Base-by-base conservation (phyloP, 2,329 filamentous ascomycete genomes). In the Hypoxylon sp. region DNA sequence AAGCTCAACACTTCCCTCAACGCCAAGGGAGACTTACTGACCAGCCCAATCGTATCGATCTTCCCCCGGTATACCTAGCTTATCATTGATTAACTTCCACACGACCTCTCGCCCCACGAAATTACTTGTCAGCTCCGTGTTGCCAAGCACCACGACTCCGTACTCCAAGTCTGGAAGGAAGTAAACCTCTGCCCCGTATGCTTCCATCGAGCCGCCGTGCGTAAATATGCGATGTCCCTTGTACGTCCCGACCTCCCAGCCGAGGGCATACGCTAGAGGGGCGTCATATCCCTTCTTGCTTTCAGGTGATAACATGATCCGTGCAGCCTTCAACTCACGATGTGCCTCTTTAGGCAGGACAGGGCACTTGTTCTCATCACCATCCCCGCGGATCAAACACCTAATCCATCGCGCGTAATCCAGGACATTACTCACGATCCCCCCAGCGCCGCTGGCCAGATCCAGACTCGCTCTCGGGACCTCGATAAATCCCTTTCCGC, bases 331-430 rank as follows among this genome's bases (percentile, higher is more conserved):
- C 22, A 83, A 65, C 13, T 78, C 77, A 33, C 68, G 65, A 63
- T 81, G 78, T 2, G 75, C 78, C 11, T 72, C 69, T 61, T 56
- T 62, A 6, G 79, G 76, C 29, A 85, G 70, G 1, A 81, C 80
- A 13, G 74, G 19, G 14, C 58, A 59, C 8, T 56, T 63, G 5
- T 57, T 76, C 1, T 76, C 74, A 37, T 72, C 74, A n/a, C 80
- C 47, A 29, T 65, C 61, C 3, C 65, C 65, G n/a, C 57, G 73
- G 24, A 89, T 75, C 24, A 88, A 76, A 19, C 82, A 84, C 26
- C 78, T 77, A 2, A 87, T 70, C 87, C 86, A 90, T 70, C 81
- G 83, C 1, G 80, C 74, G 72, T 86, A 88, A 76, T 88, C 86
- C 6, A 79, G 57, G 1, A 84, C 84, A 51, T 80, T 85, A 22